A percentile compares a stretch with the other conserved stretches of the same genome.
These are phyloP conservation scores for Yamadazyma atmosphaerica DNA, from an alignment of 1,139 yeast genomes.

Conservation along the genomic window DNA sequence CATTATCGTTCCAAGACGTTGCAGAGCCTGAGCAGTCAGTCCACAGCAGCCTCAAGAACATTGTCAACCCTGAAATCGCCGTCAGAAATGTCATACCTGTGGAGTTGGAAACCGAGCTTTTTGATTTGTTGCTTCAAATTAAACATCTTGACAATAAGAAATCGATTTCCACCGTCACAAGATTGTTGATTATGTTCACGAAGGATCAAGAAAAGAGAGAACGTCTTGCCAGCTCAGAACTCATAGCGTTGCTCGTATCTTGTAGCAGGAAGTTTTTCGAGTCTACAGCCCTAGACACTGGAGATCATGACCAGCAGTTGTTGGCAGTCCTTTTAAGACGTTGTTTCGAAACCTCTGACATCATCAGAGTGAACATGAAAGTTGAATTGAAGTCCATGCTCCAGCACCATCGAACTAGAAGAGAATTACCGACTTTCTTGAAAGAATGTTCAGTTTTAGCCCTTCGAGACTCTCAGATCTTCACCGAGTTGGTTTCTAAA, in stretches of 20 bases:
- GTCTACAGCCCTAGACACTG: neutral
- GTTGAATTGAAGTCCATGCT: slow-evolving; percentile 38
- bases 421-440: slow-evolving; percentile 54
- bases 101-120: slow-evolving; percentile 32
- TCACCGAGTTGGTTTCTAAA: slow-evolving; percentile 53
- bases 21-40: slow-evolving; percentile 29
- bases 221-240: slow-evolving; percentile 43
- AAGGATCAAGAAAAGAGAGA: slow-evolving; percentile 40
- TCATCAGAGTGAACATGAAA: slow-evolving; percentile 50
- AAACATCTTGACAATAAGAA: slow-evolving; percentile 41
- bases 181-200: slow-evolving; percentile 55
- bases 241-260: slow-evolving; percentile 22
- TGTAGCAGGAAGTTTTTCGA: neutral
- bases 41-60: slow-evolving; percentile 14
- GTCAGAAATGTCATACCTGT: slow-evolving; percentile 14
- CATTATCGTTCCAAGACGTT: slow-evolving; percentile 44
- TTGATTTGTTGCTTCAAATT: slow-evolving; percentile 41
- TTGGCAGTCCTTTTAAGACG: slow-evolving; percentile 56
- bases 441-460: slow-evolving; percentile 58
- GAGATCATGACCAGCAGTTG: slow-evolving; percentile 14
- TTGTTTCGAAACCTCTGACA: slow-evolving; percentile 62
- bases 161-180: slow-evolving; percentile 51
- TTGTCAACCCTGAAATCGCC: slow-evolving; percentile 12
- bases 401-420: slow-evolving; percentile 22
- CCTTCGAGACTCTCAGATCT: slow-evolving; percentile 57